These are phyloP conservation scores for Chaetomiaceae sp. DNA, from an alignment of 2,329 filamentous ascomycete genomes.

Conservation along the genomic window DNA sequence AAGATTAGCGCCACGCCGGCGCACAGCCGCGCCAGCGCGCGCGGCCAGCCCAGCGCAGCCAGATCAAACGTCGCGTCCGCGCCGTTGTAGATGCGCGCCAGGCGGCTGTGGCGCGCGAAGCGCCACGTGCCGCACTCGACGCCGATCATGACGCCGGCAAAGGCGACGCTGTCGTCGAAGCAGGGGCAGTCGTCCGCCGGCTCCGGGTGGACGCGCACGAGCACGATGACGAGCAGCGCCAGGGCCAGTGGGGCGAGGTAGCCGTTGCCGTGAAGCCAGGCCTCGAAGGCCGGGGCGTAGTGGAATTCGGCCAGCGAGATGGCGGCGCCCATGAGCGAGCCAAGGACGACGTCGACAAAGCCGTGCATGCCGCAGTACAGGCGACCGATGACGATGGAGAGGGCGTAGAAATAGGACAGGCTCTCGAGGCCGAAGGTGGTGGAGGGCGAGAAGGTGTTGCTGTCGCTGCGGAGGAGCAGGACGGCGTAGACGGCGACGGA, in stretches of 20 bases:
- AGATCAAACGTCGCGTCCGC: constrained; percentile 56
- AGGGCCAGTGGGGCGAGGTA: constrained; percentile 60
- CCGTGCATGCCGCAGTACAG: constrained; percentile 99
- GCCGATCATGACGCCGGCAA: constrained; percentile 84
- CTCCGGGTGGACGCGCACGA: constrained; percentile 88
- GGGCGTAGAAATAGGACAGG: constrained; percentile 75
- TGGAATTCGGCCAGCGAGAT: constrained; percentile 56
- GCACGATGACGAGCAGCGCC: constrained; percentile 59
- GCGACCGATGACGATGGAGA: constrained; percentile 83
- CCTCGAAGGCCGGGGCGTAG: constrained; percentile 57
- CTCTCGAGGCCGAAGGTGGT: constrained; percentile 58
- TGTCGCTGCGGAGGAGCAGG: constrained; percentile 59
- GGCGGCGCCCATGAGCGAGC: constrained; percentile 67
- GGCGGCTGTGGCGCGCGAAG: constrained; percentile 50
- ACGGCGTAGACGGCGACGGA: constrained; percentile 85
- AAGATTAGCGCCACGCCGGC: constrained; percentile 81
- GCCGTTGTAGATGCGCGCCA: constrained; percentile 40
- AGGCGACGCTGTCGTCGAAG: constrained; percentile 92
- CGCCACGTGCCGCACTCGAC: constrained; percentile 80
- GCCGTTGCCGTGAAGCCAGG: constrained; percentile 60
- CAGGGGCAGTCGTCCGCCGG: constrained; percentile 95
- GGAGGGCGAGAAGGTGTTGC: constrained; percentile 54
- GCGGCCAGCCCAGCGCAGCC: constrained; percentile 57
- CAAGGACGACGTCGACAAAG: constrained; percentile 82
- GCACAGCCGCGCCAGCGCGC: constrained; percentile 61